A percentile compares a stretch with the other conserved stretches of the same genome.
These are phyloP conservation scores for Picochlorum sp. DNA, from an alignment of 139 green algal genomes.

Conservation along the genomic window DNA sequence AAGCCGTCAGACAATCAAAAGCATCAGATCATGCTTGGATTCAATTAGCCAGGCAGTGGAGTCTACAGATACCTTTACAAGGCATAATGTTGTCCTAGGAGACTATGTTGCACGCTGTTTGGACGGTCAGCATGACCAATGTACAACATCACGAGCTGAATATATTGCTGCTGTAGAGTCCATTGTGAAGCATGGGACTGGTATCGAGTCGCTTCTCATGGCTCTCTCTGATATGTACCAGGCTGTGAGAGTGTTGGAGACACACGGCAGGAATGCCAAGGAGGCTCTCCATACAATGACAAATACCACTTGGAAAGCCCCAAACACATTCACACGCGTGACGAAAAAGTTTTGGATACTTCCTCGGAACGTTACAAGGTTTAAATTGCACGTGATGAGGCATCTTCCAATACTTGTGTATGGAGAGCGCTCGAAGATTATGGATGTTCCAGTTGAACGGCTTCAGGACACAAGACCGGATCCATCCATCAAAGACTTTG, in stretches of 20 bases:
- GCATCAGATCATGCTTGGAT: not conserved
- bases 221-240: conserved; percentile 35
- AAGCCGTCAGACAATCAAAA: not conserved
- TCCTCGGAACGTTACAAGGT: conserved; percentile 41
- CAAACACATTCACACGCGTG: conserved; percentile 41
- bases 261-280: not conserved
- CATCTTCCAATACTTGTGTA: conserved; percentile 78
- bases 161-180: too few species aligned
- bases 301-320: conserved; percentile 21
- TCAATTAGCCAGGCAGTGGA: conserved; percentile 15
- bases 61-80: conserved; percentile 22
- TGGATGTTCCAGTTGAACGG: conserved; percentile 2
- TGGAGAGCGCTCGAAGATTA: conserved; percentile 28
- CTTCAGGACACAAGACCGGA: conserved; percentile 8
- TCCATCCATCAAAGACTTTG: not conserved
- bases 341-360: conserved; percentile 79
- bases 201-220: conserved; percentile 27
- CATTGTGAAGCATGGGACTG: too few species aligned
- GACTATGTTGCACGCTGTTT: conserved; percentile 17
- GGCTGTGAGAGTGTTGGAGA: not conserved
- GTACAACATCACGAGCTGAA: too few species aligned
- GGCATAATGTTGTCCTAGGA: conserved; percentile 24
- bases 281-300: not conserved
- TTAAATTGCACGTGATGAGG: conserved; percentile 54
- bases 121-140: conserved; percentile 2